Evolutionary conservation across 257 asterid genomes (phyloP).

Genomic region (Scutellaria baicalensis): DNA sequence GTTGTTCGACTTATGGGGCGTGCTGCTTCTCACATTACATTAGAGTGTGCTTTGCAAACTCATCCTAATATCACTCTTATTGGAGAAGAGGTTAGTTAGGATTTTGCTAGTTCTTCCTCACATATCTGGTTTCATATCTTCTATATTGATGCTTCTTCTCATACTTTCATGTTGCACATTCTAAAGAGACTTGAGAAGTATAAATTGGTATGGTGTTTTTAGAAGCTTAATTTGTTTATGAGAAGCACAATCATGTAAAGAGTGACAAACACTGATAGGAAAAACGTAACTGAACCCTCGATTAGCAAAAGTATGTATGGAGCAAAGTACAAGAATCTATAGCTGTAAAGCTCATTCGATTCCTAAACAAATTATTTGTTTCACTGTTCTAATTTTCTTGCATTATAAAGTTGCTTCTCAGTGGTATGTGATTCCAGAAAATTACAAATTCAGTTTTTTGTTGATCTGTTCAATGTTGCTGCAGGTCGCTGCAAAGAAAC

Average conservation of each 20-base stretch:
- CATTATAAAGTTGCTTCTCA: neutral
- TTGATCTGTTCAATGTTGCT: constrained; percentile 6
- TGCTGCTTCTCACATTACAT: constrained; percentile 97
- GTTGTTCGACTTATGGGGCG: constrained; percentile 99
- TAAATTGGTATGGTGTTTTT: neutral
- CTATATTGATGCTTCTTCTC: neutral
- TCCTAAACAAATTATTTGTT: neutral
- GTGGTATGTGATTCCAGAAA: neutral
- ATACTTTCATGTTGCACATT: neutral
- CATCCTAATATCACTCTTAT: constrained; percentile 92
- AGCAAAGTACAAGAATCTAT: neutral
- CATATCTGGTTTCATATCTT: neutral
- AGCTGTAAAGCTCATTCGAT: neutral
- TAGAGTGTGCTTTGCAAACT: constrained; percentile 97
- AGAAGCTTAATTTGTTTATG: neutral
- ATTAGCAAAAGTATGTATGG: neutral
- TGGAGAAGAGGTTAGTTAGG: constrained; percentile 84
- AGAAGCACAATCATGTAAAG: neutral
- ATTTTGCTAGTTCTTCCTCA: neutral
- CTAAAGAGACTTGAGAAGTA: neutral
- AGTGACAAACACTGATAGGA: no score
- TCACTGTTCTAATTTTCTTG: neutral
- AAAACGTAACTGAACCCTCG: no score
- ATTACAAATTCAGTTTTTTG: neutral
- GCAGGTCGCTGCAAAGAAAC: constrained; percentile 90